Conservation (phyloP, 768 basidiomycete genomes). For the Rhodotorula paludigena region DNA sequence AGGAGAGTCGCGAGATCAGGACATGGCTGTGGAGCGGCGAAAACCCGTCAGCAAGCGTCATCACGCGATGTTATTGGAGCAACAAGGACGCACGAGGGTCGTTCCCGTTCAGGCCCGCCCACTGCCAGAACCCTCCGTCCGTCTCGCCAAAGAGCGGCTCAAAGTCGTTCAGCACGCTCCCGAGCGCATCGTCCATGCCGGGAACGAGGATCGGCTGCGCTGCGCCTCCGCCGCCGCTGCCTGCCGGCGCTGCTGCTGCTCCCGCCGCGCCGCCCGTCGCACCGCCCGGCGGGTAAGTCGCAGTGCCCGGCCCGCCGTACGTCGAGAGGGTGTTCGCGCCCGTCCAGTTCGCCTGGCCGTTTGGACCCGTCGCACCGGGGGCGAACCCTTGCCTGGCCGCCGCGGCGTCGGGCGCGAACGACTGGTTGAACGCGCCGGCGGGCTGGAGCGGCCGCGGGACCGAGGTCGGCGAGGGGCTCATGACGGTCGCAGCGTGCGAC, state of each 20-base stretch:
- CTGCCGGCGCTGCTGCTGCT: not conserved
- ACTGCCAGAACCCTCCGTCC: constrained; percentile 18
- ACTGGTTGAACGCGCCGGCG: not conserved
- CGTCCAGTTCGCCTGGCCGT: no score
- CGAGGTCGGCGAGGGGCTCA: not conserved
- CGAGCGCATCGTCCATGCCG: constrained; percentile 34
- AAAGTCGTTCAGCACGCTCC: constrained; percentile 31
- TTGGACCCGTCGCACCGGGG: no score
- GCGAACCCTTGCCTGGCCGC: not conserved
- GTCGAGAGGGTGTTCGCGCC: no score
- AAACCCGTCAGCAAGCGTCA: no score
- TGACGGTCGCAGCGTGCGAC: constrained; percentile 19
- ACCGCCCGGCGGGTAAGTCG: not conserved
- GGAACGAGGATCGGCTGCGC: constrained; percentile 10
- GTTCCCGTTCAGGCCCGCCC: constrained; percentile 3
- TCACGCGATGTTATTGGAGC: no score
- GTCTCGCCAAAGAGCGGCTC: constrained; percentile 33
- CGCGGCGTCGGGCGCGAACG: no score
- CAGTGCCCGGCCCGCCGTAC: no score
- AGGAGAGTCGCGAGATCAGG: no score
- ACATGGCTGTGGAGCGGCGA: no score
- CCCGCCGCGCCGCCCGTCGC: not conserved
- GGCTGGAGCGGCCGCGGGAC: not conserved
- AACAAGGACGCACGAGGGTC: not conserved
- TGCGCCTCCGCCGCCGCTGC: not conserved